Percentiles rank a stretch among this genome's conserved stretches.
These are phyloP conservation scores for Aphanomyces euteiches DNA, from an alignment of 352 stramenopile genomes.

Conservation along the genomic window DNA sequence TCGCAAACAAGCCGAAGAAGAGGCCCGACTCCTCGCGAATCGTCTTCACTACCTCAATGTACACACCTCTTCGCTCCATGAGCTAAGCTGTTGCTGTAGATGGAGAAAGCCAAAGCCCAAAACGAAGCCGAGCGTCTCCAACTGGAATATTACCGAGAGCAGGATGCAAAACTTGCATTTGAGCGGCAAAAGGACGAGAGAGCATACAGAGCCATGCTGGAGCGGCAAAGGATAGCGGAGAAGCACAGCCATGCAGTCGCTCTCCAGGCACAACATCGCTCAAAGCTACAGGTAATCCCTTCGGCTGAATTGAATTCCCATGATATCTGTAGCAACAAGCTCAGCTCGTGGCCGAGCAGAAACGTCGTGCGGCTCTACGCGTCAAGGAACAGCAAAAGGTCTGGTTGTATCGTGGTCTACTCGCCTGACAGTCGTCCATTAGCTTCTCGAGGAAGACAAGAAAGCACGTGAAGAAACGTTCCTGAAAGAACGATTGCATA, in stretches of 20 bases:
- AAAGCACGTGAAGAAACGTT: neutral
- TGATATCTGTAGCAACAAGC: neutral
- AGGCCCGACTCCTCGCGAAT: constrained; percentile 7
- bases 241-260: constrained; percentile 13
- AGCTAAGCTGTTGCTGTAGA: neutral
- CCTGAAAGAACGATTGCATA: neutral
- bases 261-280: constrained; percentile 4
- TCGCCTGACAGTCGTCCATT: neutral
- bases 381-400: constrained; percentile 17
- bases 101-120: constrained; percentile 5
- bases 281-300: constrained; percentile 8
- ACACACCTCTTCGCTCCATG: neutral
- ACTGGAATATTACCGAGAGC: constrained; percentile 10
- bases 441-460: constrained; percentile 17
- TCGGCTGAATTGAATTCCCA: neutral
- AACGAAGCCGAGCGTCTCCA: constrained; percentile 8
- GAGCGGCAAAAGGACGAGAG: constrained; percentile 1
- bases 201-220: too few species aligned
- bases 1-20: constrained; percentile 15
- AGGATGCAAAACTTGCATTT: constrained; percentile 10
- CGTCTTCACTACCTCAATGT: constrained; percentile 8
- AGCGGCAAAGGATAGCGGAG: neutral
- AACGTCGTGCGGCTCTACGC: neutral
- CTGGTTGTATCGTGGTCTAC: neutral
- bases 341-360: neutral